Base-by-base conservation (phyloP, 2,329 filamentous ascomycete species). In the Helotiales sp. region DNA sequence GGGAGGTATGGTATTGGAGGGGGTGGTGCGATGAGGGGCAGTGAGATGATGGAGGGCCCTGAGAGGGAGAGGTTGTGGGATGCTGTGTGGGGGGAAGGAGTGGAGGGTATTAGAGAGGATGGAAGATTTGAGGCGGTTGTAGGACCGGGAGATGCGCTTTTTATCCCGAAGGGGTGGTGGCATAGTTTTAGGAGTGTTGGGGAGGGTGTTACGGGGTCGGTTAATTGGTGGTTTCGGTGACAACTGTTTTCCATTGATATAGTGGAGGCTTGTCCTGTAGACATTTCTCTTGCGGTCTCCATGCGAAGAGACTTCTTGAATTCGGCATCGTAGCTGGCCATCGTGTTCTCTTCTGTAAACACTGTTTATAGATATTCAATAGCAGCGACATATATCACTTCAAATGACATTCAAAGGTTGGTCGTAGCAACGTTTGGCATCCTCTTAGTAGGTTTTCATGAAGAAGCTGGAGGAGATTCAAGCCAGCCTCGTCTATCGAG, bases 1-100 rank as follows among this genome's bases (percentile, higher is more conserved):
- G 62, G 74, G 71, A 63, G 66, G 80, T 82, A 30, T 24, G 81
- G 80, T 15, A 84, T 43, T n/a, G 40, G 40, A 43, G 40, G 40
- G 11, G 60, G 52, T 17, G 47, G 67, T 22, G 63, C 66, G 22
- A 67, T 97, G 71, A 85, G 93, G 65, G 91, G 92, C 0, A 85
- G 89, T 11, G 93, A 97, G 76, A 97, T 98, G 94, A 97, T 98
- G 93, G 84, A 89, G 61, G 93, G 93, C 0, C 79, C 81, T 1
- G 93, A 97, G 79, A 88, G 88, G 71, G 78, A 82, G 22, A 81
- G 84, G 2, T 78, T 97, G 15, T 87, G 94, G 70, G 80, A 85
- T 1, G 88, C 85, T 2, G 84, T 97, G 2, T 98, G 95, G 96
- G 80, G 67, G 61, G 22, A 72, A 74, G 55, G 59, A 6, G 13